These are phyloP conservation scores for Corylus americana DNA, from an alignment of 306 rosid genomes.

Conservation along the genomic window DNA sequence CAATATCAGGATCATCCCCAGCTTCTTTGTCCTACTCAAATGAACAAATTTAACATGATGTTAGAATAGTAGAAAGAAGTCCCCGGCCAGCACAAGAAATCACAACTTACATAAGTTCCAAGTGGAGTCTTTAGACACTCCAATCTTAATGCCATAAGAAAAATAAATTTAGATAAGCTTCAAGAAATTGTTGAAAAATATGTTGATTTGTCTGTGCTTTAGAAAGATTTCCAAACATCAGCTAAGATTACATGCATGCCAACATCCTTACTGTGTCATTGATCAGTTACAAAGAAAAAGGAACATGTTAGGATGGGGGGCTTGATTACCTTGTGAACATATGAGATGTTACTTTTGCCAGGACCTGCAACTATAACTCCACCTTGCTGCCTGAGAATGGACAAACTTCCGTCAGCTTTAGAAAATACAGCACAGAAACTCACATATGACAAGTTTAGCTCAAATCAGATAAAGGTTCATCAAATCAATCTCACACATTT, in stretches of 20 bases:
- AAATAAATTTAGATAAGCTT: not conserved
- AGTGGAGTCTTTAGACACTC: not conserved
- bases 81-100: not conserved
- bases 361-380: slow-evolving; percentile 96
- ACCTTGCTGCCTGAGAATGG: slow-evolving; percentile 80
- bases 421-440: not conserved
- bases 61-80: not conserved
- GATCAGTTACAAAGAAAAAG: not conserved
- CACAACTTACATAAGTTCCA: not conserved
- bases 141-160: not conserved
- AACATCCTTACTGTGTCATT: not conserved
- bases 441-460: not conserved
- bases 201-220: not conserved
- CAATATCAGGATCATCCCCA: slow-evolving; percentile 87
- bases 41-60: slow-evolving; percentile 13
- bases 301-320: slow-evolving; percentile 3
- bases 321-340: slow-evolving; percentile 67
- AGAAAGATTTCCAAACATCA: not conserved
- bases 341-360: slow-evolving; percentile 71
- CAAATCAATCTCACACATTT: not conserved
- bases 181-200: not conserved
- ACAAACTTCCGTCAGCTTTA: not conserved
- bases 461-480: not conserved
- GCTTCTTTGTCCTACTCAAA: slow-evolving; percentile 84
- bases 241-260: not conserved